These are phyloP conservation scores for Fusarium lateritium DNA, from an alignment of 2,329 filamentous ascomycete species.

Conservation along the genomic window DNA sequence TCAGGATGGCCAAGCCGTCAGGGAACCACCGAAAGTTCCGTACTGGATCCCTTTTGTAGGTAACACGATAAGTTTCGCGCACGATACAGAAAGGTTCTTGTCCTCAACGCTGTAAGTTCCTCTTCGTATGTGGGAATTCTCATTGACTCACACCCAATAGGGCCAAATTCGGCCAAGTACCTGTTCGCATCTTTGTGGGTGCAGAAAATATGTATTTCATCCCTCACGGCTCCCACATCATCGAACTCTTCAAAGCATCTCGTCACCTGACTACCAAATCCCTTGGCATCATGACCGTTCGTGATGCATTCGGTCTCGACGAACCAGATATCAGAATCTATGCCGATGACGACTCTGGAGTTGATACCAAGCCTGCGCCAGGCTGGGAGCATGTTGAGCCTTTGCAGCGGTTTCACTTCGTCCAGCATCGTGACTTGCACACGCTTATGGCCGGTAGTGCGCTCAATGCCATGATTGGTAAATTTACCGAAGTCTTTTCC, in stretches of 20 bases:
- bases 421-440: conserved; percentile 32
- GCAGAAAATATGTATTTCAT: conserved; percentile 41
- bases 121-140: rapidly evolving
- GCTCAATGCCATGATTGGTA: conserved; percentile 13
- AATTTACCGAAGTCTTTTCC: conserved; percentile 28
- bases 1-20: not conserved
- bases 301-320: conserved; percentile 38
- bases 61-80: conserved; percentile 34
- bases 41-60: conserved; percentile 37
- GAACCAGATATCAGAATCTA: conserved; percentile 21
- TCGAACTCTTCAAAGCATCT: conserved; percentile 33
- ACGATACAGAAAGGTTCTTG: conserved; percentile 34
- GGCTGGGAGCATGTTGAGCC: conserved; percentile 34
- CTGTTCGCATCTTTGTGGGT: conserved; percentile 33
- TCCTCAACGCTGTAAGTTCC: conserved; percentile 24
- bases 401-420: conserved; percentile 23
- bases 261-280: conserved; percentile 34
- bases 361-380: conserved; percentile 25
- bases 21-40: conserved; percentile 33
- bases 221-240: conserved; percentile 32
- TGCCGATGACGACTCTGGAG: conserved; percentile 19
- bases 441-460: conserved; percentile 14
- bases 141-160: conserved; percentile 11
- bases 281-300: conserved; percentile 31
- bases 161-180: conserved; percentile 37